Evolutionary conservation across 257 asterid genomes (phyloP), one percentile per base, ranked within the genome.

Genomic region (Lavandula angustifolia): DNA sequence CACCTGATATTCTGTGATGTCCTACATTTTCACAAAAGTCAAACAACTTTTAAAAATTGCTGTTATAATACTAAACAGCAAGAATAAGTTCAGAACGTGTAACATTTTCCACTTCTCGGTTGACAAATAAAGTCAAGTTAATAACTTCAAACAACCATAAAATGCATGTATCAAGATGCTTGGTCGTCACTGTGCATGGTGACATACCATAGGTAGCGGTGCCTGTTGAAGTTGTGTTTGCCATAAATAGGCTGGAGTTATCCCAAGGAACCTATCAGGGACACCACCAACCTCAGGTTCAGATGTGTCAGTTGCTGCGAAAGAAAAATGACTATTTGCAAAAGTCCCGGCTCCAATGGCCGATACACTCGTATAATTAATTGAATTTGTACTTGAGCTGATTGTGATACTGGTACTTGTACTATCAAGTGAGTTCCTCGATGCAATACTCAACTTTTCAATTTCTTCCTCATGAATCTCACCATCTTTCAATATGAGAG

Each of bases 271-370:
- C 76, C 89, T 83, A 80, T 87, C 87, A 59, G 99, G 88, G 53
- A 85, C 97, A 57, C 99, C 99, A 75, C 99, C 99, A 74, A 92
- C 92, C 72, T 86, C 97, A 66, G 95, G 79, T 75, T 92, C 99
- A 53, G 94, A 78, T 47, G 87, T 73, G 76, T 92, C 97, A 78
- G 75, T 71, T 42, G 67, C 76, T 55, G 80, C 79, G 3, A 46
- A 53, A 54, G 79, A 74, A 58, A 73, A 62, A 54, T 76, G 58
- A 67, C 42, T 77, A 72, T 56, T 78, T 8, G 79, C 75, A 31
- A 84, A 72, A 57, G 72, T 67, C 58, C 75, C 84, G 12, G 72
- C 53, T 17, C 94, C 94, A 33, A 74, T 49, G 18, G 74, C 74
- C 64, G 87, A 71, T 58, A 70, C 52, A 53, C 77, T 89, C 51